Conservation (phyloP, 495 filamentous ascomycete genomes). For the Letharia columbiana region DNA sequence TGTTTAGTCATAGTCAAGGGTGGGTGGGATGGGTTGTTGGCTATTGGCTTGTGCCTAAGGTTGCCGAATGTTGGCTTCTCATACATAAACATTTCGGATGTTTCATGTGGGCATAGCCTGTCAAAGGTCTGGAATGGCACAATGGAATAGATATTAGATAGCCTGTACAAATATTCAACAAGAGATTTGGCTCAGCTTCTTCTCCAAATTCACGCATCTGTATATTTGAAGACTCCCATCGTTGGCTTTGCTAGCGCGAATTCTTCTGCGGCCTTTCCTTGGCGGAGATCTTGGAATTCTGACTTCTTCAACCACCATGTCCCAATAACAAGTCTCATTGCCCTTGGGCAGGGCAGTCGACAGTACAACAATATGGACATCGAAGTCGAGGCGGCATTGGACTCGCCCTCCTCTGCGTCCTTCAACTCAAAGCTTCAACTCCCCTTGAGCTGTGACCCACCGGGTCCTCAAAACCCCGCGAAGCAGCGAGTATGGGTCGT, state of each 20-base stretch:
- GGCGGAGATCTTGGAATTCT: background rate
- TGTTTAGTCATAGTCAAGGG: background rate
- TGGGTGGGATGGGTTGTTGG: background rate
- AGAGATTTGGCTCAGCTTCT: background rate
- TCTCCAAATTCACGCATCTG: background rate
- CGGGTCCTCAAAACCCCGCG: slow-evolving; percentile 58
- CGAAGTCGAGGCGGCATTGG: slow-evolving; percentile 3
- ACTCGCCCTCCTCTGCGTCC: slow-evolving; percentile 12
- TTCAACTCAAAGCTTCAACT: slow-evolving; percentile 44
- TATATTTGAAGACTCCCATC: too few relatives aligned
- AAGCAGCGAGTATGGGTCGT: slow-evolving; percentile 80
- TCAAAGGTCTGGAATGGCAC: background rate
- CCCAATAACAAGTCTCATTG: background rate
- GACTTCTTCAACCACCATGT: background rate
- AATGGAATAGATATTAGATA: slow-evolving; percentile 14
- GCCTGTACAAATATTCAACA: slow-evolving; percentile 11
- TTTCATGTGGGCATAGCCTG: slow-evolving; percentile 4
- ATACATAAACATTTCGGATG: slow-evolving; percentile 16
- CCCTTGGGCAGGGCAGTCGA: slow-evolving; percentile 2
- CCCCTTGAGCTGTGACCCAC: slow-evolving; percentile 72
- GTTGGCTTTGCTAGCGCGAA: background rate
- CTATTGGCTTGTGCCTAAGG: background rate
- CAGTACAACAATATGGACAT: slow-evolving; percentile 6
- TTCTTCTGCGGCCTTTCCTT: background rate
- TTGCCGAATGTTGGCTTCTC: slow-evolving; percentile 8